Evolutionary conservation across 176 grass and related monocot genomes (phyloP).

Genomic region (Ampelocalamus luodianensis): DNA sequence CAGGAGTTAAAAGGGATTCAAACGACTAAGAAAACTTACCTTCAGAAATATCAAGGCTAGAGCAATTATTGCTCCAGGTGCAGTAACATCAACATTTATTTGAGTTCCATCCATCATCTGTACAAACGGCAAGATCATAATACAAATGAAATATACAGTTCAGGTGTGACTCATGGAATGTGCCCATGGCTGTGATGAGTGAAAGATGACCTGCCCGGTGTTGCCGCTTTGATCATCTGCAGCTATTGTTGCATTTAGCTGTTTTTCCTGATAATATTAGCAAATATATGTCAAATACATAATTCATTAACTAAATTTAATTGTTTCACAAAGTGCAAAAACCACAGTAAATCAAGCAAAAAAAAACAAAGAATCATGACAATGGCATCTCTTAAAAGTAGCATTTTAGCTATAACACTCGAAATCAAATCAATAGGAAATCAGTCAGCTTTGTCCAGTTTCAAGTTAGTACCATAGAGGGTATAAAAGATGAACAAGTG

Average conservation of each 20-base stretch:
- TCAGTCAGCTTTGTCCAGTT: conserved; percentile 11
- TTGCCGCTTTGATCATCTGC: conserved; percentile 65
- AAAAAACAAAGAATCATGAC: conserved; percentile 20
- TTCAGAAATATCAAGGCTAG: conserved; percentile 91
- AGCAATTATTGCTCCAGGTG: conserved; percentile 97
- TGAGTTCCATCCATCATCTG: conserved; percentile 89
- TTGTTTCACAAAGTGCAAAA: not conserved
- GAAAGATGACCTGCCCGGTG: conserved; percentile 66
- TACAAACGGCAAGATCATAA: conserved; percentile 37
- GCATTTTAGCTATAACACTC: not conserved
- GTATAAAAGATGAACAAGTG: not conserved
- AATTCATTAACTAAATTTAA: conserved; percentile 10
- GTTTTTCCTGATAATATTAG: conserved; percentile 65
- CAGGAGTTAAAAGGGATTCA: conserved; percentile 19
- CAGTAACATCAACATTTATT: conserved; percentile 96
- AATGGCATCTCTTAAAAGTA: conserved; percentile 14
- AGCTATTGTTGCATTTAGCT: conserved; percentile 43
- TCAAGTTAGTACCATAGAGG: not conserved
- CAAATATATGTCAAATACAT: conserved; percentile 21
- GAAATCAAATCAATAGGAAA: not conserved
- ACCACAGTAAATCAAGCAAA: conserved; percentile 7
- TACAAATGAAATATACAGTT: conserved; percentile 36
- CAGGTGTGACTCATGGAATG: conserved; percentile 27
- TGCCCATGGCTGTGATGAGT: conserved; percentile 22
- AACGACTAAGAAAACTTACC: conserved; percentile 48